Percentiles rank a stretch among this genome's conserved stretches.
Conservation (phyloP, 495 filamentous ascomycete genomes). For the Trichoderma orchidacearum region DNA sequence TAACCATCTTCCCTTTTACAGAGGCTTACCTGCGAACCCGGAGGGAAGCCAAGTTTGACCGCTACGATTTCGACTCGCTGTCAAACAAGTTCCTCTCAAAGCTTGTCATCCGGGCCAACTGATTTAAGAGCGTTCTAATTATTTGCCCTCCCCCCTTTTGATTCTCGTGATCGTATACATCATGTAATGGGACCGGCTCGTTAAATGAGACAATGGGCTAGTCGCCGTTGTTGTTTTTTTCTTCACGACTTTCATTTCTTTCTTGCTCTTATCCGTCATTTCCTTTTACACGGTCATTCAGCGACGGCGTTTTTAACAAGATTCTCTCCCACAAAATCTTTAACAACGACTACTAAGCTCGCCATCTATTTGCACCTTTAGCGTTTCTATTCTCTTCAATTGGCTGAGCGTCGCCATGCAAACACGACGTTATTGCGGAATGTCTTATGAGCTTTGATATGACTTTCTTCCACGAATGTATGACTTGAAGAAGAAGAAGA, state of each 20-base stretch:
- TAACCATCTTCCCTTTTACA: conserved; percentile 15
- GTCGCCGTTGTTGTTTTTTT: no score
- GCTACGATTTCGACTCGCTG: conserved; percentile 79
- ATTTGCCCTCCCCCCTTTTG: conserved; percentile 12
- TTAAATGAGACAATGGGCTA: no score
- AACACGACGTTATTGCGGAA: neutral
- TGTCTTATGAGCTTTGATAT: conserved; percentile 1
- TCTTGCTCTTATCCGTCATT: neutral
- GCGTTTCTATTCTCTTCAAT: conserved; percentile 1
- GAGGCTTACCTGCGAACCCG: conserved; percentile 43
- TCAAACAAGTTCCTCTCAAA: conserved; percentile 92
- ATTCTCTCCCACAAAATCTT: neutral
- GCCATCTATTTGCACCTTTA: neutral
- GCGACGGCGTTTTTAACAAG: neutral
- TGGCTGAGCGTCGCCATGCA: neutral
- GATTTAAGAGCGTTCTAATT: conserved; percentile 11
- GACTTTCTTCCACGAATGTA: conserved; percentile 6
- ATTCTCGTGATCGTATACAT: conserved; percentile 3
- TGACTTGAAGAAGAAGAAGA: conserved; percentile 6
- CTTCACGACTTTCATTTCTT: no score
- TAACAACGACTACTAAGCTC: neutral
- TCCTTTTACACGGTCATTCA: neutral
- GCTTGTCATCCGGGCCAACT: conserved; percentile 87
- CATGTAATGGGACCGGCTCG: neutral
- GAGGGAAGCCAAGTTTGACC: conserved; percentile 59